Evolutionary conservation across 2,329 filamentous ascomycete species (phyloP).

Genomic region (Trichoderma sp.): DNA sequence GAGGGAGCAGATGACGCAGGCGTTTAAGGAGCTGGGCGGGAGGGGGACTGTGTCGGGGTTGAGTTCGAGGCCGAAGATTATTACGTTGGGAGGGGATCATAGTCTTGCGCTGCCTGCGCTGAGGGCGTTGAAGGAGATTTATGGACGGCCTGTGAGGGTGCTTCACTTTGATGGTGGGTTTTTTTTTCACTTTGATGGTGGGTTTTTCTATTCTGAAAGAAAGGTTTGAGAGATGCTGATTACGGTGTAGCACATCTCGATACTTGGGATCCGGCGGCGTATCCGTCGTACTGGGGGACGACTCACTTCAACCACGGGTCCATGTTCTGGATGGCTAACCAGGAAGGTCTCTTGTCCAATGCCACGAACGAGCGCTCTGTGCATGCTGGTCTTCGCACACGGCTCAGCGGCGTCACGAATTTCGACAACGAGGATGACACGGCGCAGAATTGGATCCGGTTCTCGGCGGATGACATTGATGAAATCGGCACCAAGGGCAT

Average conservation of each 20-base stretch:
- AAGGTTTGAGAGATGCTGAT: not conserved
- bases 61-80: conserved; percentile 50
- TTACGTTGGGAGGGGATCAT: conserved; percentile 73
- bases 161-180: conserved; percentile 73
- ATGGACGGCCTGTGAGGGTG: conserved; percentile 63
- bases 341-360: conserved; percentile 76
- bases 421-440: conserved; percentile 70
- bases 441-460: conserved; percentile 73
- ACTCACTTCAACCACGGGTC: conserved; percentile 77
- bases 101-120: conserved; percentile 68
- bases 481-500: conserved; percentile 72
- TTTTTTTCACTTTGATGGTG: conserved; percentile 71
- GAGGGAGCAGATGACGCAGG: conserved; percentile 77
- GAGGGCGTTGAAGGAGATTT: conserved; percentile 59
- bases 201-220: not conserved
- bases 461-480: conserved; percentile 81
- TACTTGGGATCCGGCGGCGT: conserved; percentile 80
- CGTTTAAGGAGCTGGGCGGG: conserved; percentile 65
- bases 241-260: conserved; percentile 61
- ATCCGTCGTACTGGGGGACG: conserved; percentile 70
- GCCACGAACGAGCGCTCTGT: conserved; percentile 66
- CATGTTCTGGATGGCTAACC: conserved; percentile 87
- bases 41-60: conserved; percentile 38
- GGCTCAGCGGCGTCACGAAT: conserved; percentile 64
- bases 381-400: conserved; percentile 78